phyloP scores from a whole-genome alignment of 2,329 filamentous ascomycete species.

The Colletotrichum chrysophilum region DNA sequence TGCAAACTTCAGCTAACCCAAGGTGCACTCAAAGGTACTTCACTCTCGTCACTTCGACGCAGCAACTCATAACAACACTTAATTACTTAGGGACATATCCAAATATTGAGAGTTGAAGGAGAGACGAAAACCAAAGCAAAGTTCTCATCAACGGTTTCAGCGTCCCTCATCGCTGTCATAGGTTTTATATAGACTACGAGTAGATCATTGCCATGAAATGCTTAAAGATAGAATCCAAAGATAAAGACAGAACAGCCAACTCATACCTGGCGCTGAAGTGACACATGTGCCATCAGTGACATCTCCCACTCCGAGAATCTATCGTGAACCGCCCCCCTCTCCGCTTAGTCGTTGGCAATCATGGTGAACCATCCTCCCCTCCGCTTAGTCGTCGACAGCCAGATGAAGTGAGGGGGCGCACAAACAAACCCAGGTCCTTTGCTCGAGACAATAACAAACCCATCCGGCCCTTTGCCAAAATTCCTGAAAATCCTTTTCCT shows the following conservation, averaged over 20 bases:
- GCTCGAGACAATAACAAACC: neutral
- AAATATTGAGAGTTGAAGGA: neutral
- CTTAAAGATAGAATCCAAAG: neutral
- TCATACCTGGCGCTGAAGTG: neutral
- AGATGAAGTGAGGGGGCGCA: neutral
- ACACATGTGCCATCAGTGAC: rapidly evolving
- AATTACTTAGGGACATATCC: neutral
- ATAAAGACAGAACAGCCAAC: neutral
- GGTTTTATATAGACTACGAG: neutral
- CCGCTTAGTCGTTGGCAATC: neutral
- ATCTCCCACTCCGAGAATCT: rapidly evolving
- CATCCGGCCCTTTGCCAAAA: neutral
- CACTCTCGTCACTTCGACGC: neutral
- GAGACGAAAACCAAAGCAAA: rapidly evolving
- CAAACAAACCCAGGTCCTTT: neutral
- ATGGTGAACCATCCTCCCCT: neutral
- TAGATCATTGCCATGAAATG: neutral
- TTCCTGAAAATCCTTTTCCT: neutral
- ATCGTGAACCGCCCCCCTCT: rapidly evolving
- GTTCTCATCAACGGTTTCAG: too few species aligned
- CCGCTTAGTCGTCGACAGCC: neutral
- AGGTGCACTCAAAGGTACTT: neutral
- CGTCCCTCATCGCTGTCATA: too few species aligned
- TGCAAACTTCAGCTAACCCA: neutral
- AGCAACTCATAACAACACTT: neutral